phyloP scores from a whole-genome alignment of 164 flowering plant species.

The Nelumbo lutea region DNA sequence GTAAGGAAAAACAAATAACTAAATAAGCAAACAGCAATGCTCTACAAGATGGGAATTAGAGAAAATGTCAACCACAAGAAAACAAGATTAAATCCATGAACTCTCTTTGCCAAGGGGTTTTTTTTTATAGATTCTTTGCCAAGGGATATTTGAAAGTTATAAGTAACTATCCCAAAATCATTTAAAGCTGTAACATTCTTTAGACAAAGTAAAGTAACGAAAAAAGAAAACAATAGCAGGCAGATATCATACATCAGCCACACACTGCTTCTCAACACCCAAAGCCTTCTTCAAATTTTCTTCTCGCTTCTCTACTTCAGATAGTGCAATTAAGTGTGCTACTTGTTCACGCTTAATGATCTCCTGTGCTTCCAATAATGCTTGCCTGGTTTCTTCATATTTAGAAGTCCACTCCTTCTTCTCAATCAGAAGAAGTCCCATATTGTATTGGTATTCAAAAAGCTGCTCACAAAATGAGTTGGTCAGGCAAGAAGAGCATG shows the following conservation, averaged over 20 bases:
- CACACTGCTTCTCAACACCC: constrained; percentile 64
- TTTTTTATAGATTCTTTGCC: no score
- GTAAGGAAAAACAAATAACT: no score
- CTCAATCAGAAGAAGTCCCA: constrained; percentile 93
- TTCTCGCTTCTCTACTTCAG: constrained; percentile 70
- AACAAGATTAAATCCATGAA: no score
- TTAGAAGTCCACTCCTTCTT: constrained; percentile 69
- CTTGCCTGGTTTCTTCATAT: constrained; percentile 48
- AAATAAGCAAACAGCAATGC: no score
- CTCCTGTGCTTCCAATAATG: constrained; percentile 60
- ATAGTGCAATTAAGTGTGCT: constrained; percentile 54
- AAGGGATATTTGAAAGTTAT: no score
- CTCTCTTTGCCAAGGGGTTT: no score
- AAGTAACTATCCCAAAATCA: no score
- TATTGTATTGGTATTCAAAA: constrained; percentile 75
- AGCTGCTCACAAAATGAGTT: constrained; percentile 44
- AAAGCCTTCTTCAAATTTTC: constrained; percentile 69
- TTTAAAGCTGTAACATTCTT: no score
- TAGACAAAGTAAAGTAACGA: no score
- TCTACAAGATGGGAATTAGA: no score
- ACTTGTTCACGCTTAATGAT: constrained; percentile 66
- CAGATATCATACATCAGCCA: constrained; percentile 53
- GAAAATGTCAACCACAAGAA: no score
- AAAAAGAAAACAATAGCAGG: not conserved
- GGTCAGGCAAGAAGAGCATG: not conserved